Conservation (phyloP, 2,329 filamentous ascomycete species). For the Fusarium chuoi region DNA sequence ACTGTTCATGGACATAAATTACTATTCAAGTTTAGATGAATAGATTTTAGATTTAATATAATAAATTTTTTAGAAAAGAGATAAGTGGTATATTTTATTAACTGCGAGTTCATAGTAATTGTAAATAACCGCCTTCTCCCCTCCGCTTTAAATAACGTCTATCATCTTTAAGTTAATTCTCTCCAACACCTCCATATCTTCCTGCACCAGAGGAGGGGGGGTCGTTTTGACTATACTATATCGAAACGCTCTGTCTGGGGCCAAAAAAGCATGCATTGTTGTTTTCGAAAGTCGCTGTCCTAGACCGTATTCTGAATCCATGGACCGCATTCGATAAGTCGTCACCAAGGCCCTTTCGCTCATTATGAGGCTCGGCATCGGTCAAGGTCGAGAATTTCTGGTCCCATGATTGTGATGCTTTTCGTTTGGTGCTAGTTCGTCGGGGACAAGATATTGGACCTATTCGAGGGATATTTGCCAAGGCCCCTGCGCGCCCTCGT, state of each 20-base stretch:
- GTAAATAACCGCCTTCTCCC: accelerated
- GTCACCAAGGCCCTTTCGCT: too few relatives aligned
- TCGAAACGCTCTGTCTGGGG: not conserved
- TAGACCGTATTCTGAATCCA: too few relatives aligned
- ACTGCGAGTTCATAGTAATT: not conserved
- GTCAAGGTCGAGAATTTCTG: too few relatives aligned
- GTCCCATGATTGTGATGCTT: too few relatives aligned
- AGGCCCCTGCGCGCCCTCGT: accelerated
- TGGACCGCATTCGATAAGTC: too few relatives aligned
- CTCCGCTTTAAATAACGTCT: accelerated
- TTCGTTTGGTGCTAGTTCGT: too few relatives aligned
- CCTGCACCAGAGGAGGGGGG: too few relatives aligned
- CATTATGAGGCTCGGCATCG: too few relatives aligned
- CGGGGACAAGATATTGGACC: too few relatives aligned
- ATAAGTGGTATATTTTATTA: accelerated
- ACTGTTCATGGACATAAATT: accelerated
- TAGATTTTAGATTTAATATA: accelerated
- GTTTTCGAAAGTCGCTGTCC: not conserved
- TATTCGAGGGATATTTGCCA: too few relatives aligned
- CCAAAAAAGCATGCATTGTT: not conserved
- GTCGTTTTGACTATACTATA: not conserved
- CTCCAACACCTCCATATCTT: too few relatives aligned
- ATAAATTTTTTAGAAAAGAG: accelerated
- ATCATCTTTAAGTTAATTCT: accelerated
- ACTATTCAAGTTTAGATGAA: accelerated